Evolutionary conservation across 2,329 filamentous ascomycete species (phyloP), one percentile per base, ranked within the genome.

Genomic region (Pseudovirgaria hyperparasitica): DNA sequence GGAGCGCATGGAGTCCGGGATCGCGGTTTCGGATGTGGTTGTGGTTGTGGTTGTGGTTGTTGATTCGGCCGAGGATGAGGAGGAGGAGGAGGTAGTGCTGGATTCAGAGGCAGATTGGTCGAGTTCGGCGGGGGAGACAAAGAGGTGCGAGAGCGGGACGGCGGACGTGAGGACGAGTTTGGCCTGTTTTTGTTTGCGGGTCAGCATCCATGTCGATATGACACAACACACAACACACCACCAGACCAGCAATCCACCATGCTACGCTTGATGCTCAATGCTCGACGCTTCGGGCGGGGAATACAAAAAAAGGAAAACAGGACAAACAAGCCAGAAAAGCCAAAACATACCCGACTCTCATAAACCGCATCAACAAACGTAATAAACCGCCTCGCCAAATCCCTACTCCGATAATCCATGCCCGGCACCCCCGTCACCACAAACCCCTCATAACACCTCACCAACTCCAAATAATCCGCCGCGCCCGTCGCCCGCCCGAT

Each of bases 291-390:
- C n/a, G n/a, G n/a, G n/a, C n/a, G n/a, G n/a, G n/a, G n/a, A n/a
- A n/a, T n/a, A n/a, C n/a, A n/a, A n/a, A n/a, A n/a, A n/a, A n/a
- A n/a, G n/a, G n/a, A n/a, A n/a, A n/a, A n/a, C n/a, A n/a, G n/a
- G 9, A 21, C 9, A 9, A 9, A 21, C 9, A 21, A 21, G 9
- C 9, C 9, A 11, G 31, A 18, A 28, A 15, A 16, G 16, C 19
- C 16, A 10, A 6, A 9, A 45, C 60, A 32, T 49, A 70, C 67
- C 41, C 65, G 55, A 37, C 58, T 64, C 55, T 98, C 90, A 48
- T 98, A 98, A 4, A 94, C 78, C 5, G 90, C 87, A 50, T 98
- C 90, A 38, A 98, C 82, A 42, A 98, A 94, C 0, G 87, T 98
- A 51, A 98, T 98, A 55, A 98, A 94, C 5, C 90, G 70, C 9